A percentile compares a stretch with the other conserved stretches of the same genome.
phyloP scores from a whole-genome alignment of 2,329 filamentous ascomycete species.

The Harringtonia aguacate region DNA sequence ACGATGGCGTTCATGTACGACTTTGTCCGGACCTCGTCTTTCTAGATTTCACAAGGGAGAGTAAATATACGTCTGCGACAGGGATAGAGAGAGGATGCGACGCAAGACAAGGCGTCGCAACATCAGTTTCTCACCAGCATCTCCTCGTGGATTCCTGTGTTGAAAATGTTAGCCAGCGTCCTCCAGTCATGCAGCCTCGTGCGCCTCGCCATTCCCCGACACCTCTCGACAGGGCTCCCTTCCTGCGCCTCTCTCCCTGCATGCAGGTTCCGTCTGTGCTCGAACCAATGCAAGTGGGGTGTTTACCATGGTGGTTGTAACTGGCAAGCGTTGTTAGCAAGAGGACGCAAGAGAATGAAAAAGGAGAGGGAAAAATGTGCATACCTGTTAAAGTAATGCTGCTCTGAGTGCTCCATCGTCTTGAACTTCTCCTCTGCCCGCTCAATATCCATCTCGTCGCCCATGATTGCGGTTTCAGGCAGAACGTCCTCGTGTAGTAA shows the following conservation, averaged over 20 bases:
- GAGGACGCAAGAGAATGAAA: not conserved
- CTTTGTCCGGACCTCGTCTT: conserved; percentile 94
- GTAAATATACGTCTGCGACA: not conserved
- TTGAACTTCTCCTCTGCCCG: conserved; percentile 53
- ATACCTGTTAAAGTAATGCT: conserved; percentile 98
- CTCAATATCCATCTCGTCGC: conserved; percentile 45
- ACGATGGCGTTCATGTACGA: conserved; percentile 97
- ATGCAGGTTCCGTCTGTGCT: too few relatives aligned
- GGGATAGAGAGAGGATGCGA: conserved; percentile 6
- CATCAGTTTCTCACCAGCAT: conserved; percentile 95
- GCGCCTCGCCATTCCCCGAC: too few relatives aligned
- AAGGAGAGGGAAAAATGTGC: conserved; percentile 9
- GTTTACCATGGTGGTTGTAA: conserved; percentile 93
- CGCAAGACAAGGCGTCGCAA: too few relatives aligned
- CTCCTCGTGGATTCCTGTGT: conserved; percentile 83
- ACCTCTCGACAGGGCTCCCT: too few relatives aligned
- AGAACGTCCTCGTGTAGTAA: not conserved
- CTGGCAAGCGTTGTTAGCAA: conserved; percentile 35
- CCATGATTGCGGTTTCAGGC: conserved; percentile 20
- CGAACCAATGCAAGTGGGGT: too few relatives aligned
- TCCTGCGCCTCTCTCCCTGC: not conserved
- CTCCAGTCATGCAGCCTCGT: too few relatives aligned
- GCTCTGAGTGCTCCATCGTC: conserved; percentile 83
- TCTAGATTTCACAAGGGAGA: conserved; percentile 38
- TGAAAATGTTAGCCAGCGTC: conserved; percentile 14